Base-by-base conservation (phyloP, 768 basidiomycete genomes). In the Rhizopogon vesiculosus region DNA sequence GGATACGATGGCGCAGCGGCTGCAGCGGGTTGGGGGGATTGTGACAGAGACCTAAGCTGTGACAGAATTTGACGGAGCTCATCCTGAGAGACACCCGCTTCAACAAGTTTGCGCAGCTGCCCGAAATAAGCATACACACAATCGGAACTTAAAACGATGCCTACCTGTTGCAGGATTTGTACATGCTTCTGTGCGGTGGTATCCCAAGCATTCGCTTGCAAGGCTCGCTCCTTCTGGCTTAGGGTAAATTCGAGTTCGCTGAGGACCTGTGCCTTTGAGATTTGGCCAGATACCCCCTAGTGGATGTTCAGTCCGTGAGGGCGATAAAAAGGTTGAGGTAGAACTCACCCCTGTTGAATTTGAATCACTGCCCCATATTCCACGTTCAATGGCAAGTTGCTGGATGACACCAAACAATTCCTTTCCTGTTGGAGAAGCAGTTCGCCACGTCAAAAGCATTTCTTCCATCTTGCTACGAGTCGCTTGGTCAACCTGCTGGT, bases 391-490 rank as follows among this genome's bases (percentile, higher is more conserved):
- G 15, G 85, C 82, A 42, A 84, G 73, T 68, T 98, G 94, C 18
- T 90, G 81, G 2, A 82, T 81, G 29, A 82, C 72, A 42, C 93
- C 90, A 66, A 98, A 99, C 1, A 99, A 77, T 66, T 95, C 91
- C 51, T 83, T 83, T 38, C 90, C 83, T 35, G 78, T 80, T 2
- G 91, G 88, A 13, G 89, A 86, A 15, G 92, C 93, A 22, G 85
- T 88, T 41, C 94, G 81, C 97, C 97, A 99, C 6, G 97, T 96
- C 29, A 91, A 72, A 13, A 98, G 82, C 86, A 99, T 93, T 71
- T 99, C 97, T 67, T 96, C 93, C 91, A 99, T 95, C 72, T 98
- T 98, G 68, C 84, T 83, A 58, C 89, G 86, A 25, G 92, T 96
- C 42, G 72, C 73, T 50, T 84, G 84, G 66, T 97, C 94, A 61